Evolutionary conservation across 1,284 basidiomycete genomes (phyloP).

Genomic region (Cutaneotrichosporon sp.): DNA sequence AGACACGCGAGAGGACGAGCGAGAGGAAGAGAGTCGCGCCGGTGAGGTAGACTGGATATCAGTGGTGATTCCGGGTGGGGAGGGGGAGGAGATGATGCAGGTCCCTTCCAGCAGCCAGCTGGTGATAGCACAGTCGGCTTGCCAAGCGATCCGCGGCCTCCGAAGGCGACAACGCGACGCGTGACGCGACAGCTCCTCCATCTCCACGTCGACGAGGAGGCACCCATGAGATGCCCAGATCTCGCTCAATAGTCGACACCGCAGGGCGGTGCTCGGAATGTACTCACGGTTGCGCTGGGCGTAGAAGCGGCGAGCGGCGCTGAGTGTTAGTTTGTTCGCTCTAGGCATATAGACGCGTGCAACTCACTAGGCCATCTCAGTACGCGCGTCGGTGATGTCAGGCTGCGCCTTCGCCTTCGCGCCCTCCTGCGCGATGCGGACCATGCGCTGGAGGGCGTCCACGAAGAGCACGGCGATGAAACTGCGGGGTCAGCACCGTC

Average conservation of each 20-base stretch:
- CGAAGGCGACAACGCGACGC: not conserved
- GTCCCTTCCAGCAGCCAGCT: not conserved
- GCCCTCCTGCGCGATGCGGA: slow-evolving; percentile 67
- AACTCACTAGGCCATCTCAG: slow-evolving; percentile 72
- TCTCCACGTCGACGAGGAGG: not conserved
- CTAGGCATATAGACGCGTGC: not conserved
- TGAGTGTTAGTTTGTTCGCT: slow-evolving; percentile 19
- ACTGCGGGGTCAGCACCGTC: slow-evolving; percentile 54
- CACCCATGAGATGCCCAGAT: not conserved
- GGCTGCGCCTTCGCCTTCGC: slow-evolving; percentile 68
- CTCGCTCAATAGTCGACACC: not conserved
- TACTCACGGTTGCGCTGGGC: slow-evolving; percentile 61
- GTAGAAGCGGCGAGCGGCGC: slow-evolving; percentile 86
- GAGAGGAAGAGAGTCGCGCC: slow-evolving; percentile 93
- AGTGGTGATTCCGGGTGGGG: not conserved
- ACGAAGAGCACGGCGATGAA: slow-evolving; percentile 72
- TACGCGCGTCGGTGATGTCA: slow-evolving; percentile 66
- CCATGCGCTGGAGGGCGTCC: slow-evolving; percentile 91
- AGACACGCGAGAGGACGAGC: slow-evolving; percentile 86
- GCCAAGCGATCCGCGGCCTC: not conserved
- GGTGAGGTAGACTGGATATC: slow-evolving; percentile 73
- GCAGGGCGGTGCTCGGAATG: not conserved
- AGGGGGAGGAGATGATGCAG: not conserved
- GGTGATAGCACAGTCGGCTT: not conserved
- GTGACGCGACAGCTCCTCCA: not conserved